These are phyloP conservation scores for Sordaria brevicollis DNA, from an alignment of 495 filamentous ascomycete genomes.

Conservation along the genomic window DNA sequence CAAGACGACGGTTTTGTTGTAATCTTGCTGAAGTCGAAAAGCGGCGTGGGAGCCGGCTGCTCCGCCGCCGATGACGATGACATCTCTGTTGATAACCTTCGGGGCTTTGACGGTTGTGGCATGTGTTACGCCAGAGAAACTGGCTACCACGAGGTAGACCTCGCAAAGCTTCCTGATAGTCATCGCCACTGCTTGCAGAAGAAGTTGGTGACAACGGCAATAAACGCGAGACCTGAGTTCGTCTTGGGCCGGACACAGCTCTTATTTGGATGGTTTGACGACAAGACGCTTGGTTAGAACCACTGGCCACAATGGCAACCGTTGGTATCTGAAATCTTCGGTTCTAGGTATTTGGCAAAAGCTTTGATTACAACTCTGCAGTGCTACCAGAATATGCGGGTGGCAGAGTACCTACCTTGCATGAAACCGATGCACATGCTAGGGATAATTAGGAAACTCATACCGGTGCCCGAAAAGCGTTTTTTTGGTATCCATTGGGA, in stretches of 20 bases:
- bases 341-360: neutral
- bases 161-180: neutral
- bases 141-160: neutral
- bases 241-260: neutral
- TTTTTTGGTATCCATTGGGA: neutral
- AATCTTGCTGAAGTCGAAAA: conserved; percentile 30
- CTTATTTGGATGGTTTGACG: neutral
- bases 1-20: conserved; percentile 26
- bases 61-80: conserved; percentile 36
- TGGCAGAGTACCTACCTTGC: neutral
- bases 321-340: neutral
- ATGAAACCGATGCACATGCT: neutral
- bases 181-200: neutral
- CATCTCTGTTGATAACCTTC: conserved; percentile 13
- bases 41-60: conserved; percentile 38
- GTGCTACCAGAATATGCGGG: neutral
- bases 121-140: neutral
- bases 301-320: neutral
- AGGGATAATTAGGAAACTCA: neutral
- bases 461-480: neutral
- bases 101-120: neutral
- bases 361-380: neutral
- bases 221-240: too few species aligned
- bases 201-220: too few species aligned
- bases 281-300: neutral